A percentile compares a stretch with the other conserved stretches of the same genome.
Conservation (phyloP, 352 stramenopile genomes). For the Phytophthora boehmeriae region DNA sequence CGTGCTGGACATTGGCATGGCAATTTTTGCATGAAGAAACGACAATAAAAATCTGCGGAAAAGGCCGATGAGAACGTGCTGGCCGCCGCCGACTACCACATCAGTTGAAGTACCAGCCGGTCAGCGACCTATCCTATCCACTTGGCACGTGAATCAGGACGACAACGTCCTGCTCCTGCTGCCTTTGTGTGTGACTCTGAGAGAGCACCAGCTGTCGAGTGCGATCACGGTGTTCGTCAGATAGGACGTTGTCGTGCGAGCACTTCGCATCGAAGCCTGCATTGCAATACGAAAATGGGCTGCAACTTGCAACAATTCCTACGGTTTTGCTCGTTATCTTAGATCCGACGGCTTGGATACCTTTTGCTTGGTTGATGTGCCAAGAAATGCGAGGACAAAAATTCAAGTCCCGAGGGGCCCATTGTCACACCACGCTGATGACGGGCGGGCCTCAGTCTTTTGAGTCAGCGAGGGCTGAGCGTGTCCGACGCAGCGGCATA, state of each 20-base stretch:
- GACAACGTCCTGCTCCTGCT: too few species aligned
- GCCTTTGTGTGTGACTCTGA: neutral
- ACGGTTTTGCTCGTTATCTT: too few species aligned
- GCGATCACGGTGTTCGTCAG: neutral
- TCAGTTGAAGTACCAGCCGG: slow-evolving; percentile 1
- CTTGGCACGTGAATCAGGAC: slow-evolving; percentile 2
- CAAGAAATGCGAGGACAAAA: slow-evolving; percentile 6
- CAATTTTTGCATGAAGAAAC: too few species aligned
- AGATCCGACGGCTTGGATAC: too few species aligned
- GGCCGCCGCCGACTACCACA: neutral
- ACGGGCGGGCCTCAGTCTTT: neutral
- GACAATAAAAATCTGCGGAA: too few species aligned
- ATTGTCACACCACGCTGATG: slow-evolving; percentile 23
- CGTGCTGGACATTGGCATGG: too few species aligned
- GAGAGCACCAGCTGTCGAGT: neutral
- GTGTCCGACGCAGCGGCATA: neutral
- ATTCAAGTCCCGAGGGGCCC: slow-evolving; percentile 11
- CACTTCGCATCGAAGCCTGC: too few species aligned
- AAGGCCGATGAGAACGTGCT: neutral
- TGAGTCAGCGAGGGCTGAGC: slow-evolving; percentile 22
- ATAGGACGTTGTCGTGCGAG: neutral
- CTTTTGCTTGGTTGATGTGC: neutral
- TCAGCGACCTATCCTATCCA: neutral
- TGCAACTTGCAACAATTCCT: too few species aligned
- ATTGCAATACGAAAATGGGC: too few species aligned